Conservation (phyloP, 2,329 filamentous ascomycete genomes). For the Fusarium citri region DNA sequence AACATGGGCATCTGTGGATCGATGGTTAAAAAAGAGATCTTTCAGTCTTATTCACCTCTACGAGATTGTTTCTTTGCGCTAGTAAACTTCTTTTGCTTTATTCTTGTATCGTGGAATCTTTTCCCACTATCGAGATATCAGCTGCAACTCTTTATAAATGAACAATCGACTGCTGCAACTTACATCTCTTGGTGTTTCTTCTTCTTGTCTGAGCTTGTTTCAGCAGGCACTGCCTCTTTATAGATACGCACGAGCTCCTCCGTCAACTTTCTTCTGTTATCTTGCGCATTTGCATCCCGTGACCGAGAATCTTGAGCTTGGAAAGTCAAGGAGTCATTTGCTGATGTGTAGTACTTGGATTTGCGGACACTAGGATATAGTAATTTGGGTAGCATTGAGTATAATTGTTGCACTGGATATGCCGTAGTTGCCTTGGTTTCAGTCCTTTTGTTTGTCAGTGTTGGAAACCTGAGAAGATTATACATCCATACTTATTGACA, state of each 20-base stretch:
- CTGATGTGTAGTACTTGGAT: constrained; percentile 65
- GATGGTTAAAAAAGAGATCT: neutral
- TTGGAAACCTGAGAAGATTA: constrained; percentile 51
- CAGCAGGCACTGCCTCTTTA: constrained; percentile 58
- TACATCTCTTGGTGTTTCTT: constrained; percentile 63
- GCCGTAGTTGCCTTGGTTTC: constrained; percentile 69
- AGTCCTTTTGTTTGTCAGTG: constrained; percentile 62
- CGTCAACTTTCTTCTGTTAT: constrained; percentile 63
- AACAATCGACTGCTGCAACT: constrained; percentile 19
- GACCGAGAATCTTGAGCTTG: constrained; percentile 67
- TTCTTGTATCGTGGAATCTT: constrained; percentile 57
- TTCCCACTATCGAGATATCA: constrained; percentile 56
- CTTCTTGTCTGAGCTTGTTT: constrained; percentile 59
- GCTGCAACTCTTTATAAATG: neutral
- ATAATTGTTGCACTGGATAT: constrained; percentile 62
- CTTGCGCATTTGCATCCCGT: constrained; percentile 62
- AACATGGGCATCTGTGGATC: neutral
- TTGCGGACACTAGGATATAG: constrained; percentile 60
- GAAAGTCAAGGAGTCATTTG: constrained; percentile 65
- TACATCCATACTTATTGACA: constrained; percentile 67
- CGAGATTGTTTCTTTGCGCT: constrained; percentile 64
- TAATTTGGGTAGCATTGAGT: constrained; percentile 58
- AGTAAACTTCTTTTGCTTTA: constrained; percentile 61
- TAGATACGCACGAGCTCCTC: constrained; percentile 64
- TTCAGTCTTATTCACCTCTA: constrained; percentile 50